These are phyloP conservation scores for Lolium perenne DNA, from an alignment of 176 grass and related monocot genomes.

Conservation along the genomic window DNA sequence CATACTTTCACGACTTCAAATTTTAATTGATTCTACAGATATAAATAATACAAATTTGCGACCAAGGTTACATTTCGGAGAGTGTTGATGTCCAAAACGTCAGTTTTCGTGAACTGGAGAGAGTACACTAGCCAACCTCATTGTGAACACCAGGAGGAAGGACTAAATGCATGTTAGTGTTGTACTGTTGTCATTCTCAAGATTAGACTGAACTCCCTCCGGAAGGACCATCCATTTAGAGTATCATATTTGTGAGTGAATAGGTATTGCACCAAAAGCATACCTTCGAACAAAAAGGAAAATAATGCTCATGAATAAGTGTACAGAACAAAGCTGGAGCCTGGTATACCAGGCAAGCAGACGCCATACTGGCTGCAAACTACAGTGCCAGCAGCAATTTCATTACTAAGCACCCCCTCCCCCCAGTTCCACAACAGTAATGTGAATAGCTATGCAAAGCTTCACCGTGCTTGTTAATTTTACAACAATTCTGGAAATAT, in stretches of 20 bases:
- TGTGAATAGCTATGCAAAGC: background rate
- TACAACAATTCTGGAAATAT: background rate
- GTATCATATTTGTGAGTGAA: background rate
- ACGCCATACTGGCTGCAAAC: background rate
- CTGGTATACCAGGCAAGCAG: slow-evolving; percentile 19
- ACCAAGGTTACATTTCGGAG: background rate
- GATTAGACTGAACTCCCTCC: background rate
- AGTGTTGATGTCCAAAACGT: background rate
- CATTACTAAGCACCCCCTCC: background rate
- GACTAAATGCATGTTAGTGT: slow-evolving; percentile 6
- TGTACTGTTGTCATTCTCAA: background rate
- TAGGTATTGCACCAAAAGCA: background rate
- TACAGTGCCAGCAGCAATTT: slow-evolving; percentile 22
- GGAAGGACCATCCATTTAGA: background rate
- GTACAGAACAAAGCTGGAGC: background rate
- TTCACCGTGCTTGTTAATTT: slow-evolving; percentile 21
- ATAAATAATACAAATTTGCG: background rate
- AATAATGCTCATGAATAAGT: background rate
- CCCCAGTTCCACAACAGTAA: background rate
- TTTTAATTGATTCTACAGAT: background rate
- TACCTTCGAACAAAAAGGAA: background rate
- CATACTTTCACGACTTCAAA: background rate
- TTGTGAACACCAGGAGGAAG: background rate
- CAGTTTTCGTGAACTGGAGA: background rate
- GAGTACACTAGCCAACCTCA: background rate